Conservation (phyloP, 2,329 filamentous ascomycete species). For the Epichloe bromicola region DNA sequence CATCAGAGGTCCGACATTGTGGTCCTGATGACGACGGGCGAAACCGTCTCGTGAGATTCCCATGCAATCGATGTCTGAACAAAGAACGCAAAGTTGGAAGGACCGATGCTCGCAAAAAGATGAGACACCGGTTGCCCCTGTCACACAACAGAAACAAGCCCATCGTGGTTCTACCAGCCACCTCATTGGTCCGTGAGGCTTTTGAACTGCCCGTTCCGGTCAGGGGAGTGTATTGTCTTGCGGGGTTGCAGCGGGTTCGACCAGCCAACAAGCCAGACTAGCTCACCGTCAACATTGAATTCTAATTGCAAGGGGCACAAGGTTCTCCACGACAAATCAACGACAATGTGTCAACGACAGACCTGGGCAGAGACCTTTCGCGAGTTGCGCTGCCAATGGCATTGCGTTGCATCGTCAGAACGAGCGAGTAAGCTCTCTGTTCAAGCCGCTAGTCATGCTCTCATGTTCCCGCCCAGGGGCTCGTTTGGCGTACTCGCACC, state of each 20-base stretch:
- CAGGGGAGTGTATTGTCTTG: neutral
- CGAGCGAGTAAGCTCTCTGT: too few relatives aligned
- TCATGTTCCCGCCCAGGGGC: too few relatives aligned
- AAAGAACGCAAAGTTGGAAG: neutral
- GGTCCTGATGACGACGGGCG: neutral
- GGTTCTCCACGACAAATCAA: too few relatives aligned
- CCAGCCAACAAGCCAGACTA: too few relatives aligned
- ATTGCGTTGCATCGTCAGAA: too few relatives aligned
- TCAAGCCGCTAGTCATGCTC: too few relatives aligned
- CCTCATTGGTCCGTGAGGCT: neutral
- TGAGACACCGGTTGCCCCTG: conserved; percentile 1
- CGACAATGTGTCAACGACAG: too few relatives aligned
- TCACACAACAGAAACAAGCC: conserved; percentile 2
- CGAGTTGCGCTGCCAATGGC: too few relatives aligned
- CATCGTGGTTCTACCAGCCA: neutral
- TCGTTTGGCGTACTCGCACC: too few relatives aligned
- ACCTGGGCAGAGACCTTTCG: too few relatives aligned
- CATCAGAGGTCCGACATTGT: neutral
- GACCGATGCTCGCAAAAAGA: conserved; percentile 1
- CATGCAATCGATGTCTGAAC: conserved; percentile 1
- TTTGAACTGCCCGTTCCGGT: neutral
- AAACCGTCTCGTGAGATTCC: neutral
- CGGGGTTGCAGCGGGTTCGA: neutral
- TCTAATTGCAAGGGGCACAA: too few relatives aligned
- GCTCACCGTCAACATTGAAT: too few relatives aligned